Evolutionary conservation across 1,284 basidiomycete genomes (phyloP).

Genomic region (Tylopilus sp.): DNA sequence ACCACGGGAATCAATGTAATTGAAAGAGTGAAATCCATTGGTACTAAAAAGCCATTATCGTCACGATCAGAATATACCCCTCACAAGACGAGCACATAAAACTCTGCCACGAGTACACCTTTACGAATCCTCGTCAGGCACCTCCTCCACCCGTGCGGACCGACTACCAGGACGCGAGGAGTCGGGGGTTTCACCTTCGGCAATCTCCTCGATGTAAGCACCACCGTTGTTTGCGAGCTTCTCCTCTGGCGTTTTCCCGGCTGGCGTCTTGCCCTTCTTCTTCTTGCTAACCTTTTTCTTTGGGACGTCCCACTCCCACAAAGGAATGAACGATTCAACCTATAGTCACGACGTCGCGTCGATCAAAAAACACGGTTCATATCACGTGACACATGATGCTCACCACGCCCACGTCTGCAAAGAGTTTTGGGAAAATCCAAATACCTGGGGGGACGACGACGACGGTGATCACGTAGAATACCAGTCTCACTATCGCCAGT

Average conservation of each 20-base stretch:
- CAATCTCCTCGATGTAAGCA: slow-evolving; percentile 54
- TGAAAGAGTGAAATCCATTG: slow-evolving; percentile 2
- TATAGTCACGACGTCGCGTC: slow-evolving; percentile 32
- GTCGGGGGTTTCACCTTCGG: slow-evolving; percentile 42
- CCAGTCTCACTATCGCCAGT: slow-evolving; percentile 87
- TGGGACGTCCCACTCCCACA: slow-evolving; percentile 97
- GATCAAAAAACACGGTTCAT: neutral
- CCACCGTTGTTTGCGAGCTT: slow-evolving; percentile 39
- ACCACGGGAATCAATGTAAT: slow-evolving; percentile 40
- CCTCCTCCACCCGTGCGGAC: slow-evolving; percentile 55
- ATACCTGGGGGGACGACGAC: slow-evolving; percentile 87
- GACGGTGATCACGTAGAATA: slow-evolving; percentile 93
- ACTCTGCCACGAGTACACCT: neutral
- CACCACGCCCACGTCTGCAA: slow-evolving; percentile 98
- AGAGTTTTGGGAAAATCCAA: slow-evolving; percentile 98
- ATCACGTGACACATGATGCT: slow-evolving; percentile 38
- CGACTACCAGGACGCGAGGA: slow-evolving; percentile 59
- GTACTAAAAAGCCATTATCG: neutral
- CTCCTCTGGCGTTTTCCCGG: slow-evolving; percentile 25
- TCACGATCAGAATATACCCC: neutral
- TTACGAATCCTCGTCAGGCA: slow-evolving; percentile 50
- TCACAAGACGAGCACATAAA: neutral
- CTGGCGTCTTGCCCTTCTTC: slow-evolving; percentile 47
- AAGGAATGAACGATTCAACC: slow-evolving; percentile 96
- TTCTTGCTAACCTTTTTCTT: slow-evolving; percentile 80